Percentiles rank a stretch among this genome's conserved stretches.
phyloP scores from a whole-genome alignment of 768 basidiomycete genomes.

The Pleurotus giganteus region DNA sequence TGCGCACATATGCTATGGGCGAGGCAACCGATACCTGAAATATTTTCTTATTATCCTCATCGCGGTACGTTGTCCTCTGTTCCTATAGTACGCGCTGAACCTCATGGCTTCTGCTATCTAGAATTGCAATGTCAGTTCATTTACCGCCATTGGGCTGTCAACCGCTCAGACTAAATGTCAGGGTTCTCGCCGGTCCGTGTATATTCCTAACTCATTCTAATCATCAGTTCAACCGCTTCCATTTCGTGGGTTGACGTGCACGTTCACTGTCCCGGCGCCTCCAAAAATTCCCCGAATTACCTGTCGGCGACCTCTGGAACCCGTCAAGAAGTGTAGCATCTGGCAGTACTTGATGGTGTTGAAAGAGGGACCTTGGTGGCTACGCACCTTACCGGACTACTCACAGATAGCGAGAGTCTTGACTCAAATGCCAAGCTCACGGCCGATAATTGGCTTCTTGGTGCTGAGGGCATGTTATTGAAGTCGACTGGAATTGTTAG shows the following conservation, averaged over 20 bases:
- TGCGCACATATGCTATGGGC: slow-evolving; percentile 6
- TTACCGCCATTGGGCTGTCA: background rate
- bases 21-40: background rate
- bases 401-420: too few species aligned
- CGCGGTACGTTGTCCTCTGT: background rate
- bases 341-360: too few species aligned
- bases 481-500: too few species aligned
- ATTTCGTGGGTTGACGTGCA: background rate
- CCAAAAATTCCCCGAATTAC: background rate
- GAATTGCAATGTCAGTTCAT: background rate
- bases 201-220: background rate
- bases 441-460: too few species aligned
- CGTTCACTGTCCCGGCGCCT: background rate
- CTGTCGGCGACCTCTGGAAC: background rate
- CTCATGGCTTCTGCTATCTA: background rate
- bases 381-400: too few species aligned
- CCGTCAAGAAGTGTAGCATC: too few species aligned
- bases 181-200: background rate
- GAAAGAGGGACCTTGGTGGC: too few species aligned
- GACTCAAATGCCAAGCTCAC: too few species aligned
- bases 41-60: background rate
- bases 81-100: background rate
- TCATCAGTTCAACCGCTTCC: background rate
- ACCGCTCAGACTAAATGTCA: background rate
- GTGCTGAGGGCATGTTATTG: too few species aligned